A percentile compares a stretch with the other conserved stretches of the same genome.
Evolutionary conservation across 2,329 filamentous ascomycete species (phyloP).

Genomic region (Penicillium sp.): DNA sequence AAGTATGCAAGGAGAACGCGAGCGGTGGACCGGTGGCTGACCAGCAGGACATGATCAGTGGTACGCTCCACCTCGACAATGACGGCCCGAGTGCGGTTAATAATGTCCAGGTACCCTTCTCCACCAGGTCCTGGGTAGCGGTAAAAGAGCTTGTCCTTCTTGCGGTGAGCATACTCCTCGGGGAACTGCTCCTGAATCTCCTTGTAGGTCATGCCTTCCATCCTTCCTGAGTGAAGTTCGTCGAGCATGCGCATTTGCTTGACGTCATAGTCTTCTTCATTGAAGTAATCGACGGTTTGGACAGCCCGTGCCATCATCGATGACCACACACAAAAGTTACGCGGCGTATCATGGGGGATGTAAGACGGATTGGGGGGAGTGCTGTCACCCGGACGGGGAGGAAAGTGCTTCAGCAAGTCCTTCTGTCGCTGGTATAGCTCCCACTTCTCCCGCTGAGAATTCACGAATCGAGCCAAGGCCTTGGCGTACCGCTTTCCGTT

Average conservation of each 20-base stretch:
- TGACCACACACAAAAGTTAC: slow-evolving; percentile 98
- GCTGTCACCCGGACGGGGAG: slow-evolving; percentile 85
- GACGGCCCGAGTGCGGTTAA: slow-evolving; percentile 90
- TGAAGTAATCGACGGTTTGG: slow-evolving; percentile 85
- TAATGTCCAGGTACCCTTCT: slow-evolving; percentile 95
- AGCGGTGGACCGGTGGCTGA: slow-evolving; percentile 89
- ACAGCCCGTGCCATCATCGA: slow-evolving; percentile 92
- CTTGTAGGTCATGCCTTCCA: slow-evolving; percentile 93
- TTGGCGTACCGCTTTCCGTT: slow-evolving; percentile 77
- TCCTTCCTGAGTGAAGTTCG: slow-evolving; percentile 87
- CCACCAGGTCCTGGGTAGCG: slow-evolving; percentile 95
- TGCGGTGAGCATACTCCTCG: slow-evolving; percentile 78
- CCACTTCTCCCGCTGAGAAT: slow-evolving; percentile 77
- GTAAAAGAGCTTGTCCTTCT: slow-evolving; percentile 87
- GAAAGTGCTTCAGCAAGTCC: slow-evolving; percentile 74
- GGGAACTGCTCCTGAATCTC: slow-evolving; percentile 79
- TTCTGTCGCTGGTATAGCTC: slow-evolving; percentile 78
- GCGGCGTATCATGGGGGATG: slow-evolving; percentile 57
- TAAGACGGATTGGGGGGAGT: slow-evolving; percentile 93
- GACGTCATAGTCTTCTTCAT: slow-evolving; percentile 93
- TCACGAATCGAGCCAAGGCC: slow-evolving; percentile 81
- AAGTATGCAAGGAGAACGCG: slow-evolving; percentile 95
- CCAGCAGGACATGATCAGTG: slow-evolving; percentile 89
- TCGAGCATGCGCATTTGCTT: slow-evolving; percentile 99
- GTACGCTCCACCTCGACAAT: slow-evolving; percentile 97